Base-by-base conservation (phyloP, 345 rosid genomes). In the Citrus hindsii region DNA sequence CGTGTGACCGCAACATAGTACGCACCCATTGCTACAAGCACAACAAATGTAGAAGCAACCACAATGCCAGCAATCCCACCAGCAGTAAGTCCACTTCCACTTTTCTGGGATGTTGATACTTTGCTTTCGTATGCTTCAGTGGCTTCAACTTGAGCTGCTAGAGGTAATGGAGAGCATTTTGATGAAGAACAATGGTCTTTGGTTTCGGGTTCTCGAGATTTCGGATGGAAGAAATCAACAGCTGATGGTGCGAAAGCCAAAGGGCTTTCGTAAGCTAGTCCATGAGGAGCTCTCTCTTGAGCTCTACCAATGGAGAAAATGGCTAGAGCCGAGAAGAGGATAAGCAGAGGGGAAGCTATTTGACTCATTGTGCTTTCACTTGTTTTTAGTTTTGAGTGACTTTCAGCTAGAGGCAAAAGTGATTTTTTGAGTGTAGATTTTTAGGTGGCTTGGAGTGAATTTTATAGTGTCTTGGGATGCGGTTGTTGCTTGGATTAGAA, bases 261-360 rank as follows among this genome's bases (percentile, higher is more conserved):
- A 0, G 98, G 99, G 7, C 51, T 88, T 82, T 91, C 94, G 53
- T 89, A 73, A 62, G 75, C 87, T 0, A 96, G 83, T 3, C 99
- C 99, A 69, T 96, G 99, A 72, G 98, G 99, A 76, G 97, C 97
- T 84, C 99, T 87, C 28, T 76, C 93, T 79, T 94, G 91, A 22
- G 90, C 95, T 66, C 53, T 69, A 38, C 88, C 86, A 2, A 80
- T 42, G 75, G 80, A 81, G 32, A 87, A 65, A 73, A 87, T 42
- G 70, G 88, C 9, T 33, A 84, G 33, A 82, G 81, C 70, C 70
- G 82, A 84, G 69, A 83, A 73, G 71, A 87, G 19, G 67, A 87
- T 13, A 55, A 91, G 77, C 79, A 90, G 22, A 77, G 83, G 76
- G 70, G 83, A 81, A 71, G 86, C 7, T 61, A n/a, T 64, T 9